These are phyloP conservation scores for Sporisorium exsertum DNA, from an alignment of 1,284 basidiomycete genomes.

Conservation along the genomic window DNA sequence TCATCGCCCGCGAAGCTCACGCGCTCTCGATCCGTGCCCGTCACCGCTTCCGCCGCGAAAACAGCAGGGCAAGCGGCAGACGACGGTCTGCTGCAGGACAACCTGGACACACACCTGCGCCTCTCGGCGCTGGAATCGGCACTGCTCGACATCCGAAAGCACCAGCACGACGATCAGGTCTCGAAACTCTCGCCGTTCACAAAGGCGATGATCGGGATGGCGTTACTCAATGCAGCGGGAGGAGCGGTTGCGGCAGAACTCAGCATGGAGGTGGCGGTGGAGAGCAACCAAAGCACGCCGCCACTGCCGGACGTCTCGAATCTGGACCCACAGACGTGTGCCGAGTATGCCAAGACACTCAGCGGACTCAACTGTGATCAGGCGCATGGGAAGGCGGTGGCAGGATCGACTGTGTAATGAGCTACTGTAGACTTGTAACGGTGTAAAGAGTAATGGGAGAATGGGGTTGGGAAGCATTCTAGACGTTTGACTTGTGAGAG, in stretches of 20 bases:
- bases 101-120: slow-evolving; percentile 1
- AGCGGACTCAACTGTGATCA: slow-evolving; percentile 3
- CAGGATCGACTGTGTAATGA: neutral
- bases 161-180: slow-evolving; percentile 12
- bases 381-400: slow-evolving; percentile 1
- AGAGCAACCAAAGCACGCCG: neutral
- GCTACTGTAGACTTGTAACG: too few relatives aligned
- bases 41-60: neutral
- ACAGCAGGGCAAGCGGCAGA: neutral
- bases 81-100: neutral
- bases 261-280: slow-evolving; percentile 12
- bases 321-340: slow-evolving; percentile 8
- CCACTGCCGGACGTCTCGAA: slow-evolving; percentile 10
- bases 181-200: neutral
- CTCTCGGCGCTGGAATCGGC: slow-evolving; percentile 6
- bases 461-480: neutral
- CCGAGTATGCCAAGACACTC: neutral
- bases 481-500: neutral
- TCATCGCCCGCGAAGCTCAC: neutral
- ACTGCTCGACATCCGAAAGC: slow-evolving; percentile 6
- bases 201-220: slow-evolving; percentile 7
- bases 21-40: neutral
- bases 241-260: slow-evolving; percentile 7
- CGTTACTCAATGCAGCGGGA: neutral
- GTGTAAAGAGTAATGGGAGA: too few relatives aligned